These are phyloP conservation scores for Plasmodium vivax DNA, from an alignment of 169 alveolate genomes.

Conservation along the genomic window DNA sequence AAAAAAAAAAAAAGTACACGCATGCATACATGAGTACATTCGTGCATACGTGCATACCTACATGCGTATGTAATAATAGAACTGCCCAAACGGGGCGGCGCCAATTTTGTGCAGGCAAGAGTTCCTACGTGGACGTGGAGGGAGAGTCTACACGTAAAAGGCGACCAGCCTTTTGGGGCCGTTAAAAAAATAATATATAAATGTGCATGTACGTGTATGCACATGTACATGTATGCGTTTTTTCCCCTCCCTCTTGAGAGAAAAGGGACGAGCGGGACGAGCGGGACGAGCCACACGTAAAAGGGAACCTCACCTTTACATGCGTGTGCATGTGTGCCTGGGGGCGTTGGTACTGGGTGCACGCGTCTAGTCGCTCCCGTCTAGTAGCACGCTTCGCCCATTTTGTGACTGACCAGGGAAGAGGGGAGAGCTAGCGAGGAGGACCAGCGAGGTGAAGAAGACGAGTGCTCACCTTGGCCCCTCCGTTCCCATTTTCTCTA, in stretches of 20 bases:
- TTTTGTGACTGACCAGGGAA: neutral
- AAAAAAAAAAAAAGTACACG: neutral
- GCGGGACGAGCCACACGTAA: neutral
- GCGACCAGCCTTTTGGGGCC: neutral
- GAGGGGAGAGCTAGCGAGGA: neutral
- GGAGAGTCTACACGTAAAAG: neutral
- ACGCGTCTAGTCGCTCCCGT: neutral
- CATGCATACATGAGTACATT: neutral
- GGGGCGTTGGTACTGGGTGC: neutral
- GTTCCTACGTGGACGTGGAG: neutral
- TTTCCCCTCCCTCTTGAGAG: neutral
- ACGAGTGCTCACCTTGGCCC: neutral
- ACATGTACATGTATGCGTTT: neutral
- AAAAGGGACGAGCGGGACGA: neutral
- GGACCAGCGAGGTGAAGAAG: neutral
- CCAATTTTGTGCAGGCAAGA: neutral
- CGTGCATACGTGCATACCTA: neutral
- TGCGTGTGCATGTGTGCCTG: neutral
- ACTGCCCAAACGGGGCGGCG: neutral
- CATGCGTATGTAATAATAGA: too few relatives aligned
- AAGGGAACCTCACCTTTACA: neutral
- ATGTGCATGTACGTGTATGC: neutral
- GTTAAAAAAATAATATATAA: too few relatives aligned
- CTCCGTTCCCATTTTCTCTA: neutral
- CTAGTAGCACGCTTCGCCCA: neutral